Evolutionary conservation across 208 protist species (phyloP).

Genomic region (Trypanosomatidae sp.): DNA sequence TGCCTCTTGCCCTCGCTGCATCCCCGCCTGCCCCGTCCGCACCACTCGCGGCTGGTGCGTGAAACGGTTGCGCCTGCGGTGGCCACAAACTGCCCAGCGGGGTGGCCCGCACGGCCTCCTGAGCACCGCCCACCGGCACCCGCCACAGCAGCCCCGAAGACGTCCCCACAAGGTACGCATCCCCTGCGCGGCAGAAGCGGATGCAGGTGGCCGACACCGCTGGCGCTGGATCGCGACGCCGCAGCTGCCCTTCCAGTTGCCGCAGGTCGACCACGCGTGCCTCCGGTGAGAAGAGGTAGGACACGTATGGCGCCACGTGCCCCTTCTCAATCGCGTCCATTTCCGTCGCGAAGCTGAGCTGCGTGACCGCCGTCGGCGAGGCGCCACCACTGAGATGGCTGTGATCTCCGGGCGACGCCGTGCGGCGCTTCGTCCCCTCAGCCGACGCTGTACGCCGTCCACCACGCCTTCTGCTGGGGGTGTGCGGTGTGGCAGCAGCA

Average conservation of each 20-base stretch:
- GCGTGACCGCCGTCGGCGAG: slow-evolving; percentile 9
- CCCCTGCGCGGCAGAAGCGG: slow-evolving; percentile 36
- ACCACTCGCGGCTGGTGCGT: no score
- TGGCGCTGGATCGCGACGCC: slow-evolving; percentile 3
- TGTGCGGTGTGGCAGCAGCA: neutral
- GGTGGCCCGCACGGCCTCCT: slow-evolving; percentile 20
- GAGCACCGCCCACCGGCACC: slow-evolving; percentile 19
- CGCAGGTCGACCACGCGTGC: slow-evolving; percentile 40
- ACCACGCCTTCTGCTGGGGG: no score
- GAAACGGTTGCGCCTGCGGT: slow-evolving; percentile 3
- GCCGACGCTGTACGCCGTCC: no score
- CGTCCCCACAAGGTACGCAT: slow-evolving; percentile 55
- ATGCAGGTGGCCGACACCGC: slow-evolving; percentile 36
- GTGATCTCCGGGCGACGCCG: neutral
- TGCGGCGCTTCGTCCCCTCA: neutral
- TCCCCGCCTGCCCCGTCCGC: no score
- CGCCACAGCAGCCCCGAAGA: slow-evolving; percentile 44
- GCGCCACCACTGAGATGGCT: neutral
- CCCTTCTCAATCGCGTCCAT: slow-evolving; percentile 40
- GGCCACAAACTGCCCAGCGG: slow-evolving; percentile 36
- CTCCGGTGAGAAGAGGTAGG: slow-evolving; percentile 58
- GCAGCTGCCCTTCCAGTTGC: slow-evolving; percentile 14
- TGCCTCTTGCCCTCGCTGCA: no score
- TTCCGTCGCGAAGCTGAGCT: slow-evolving; percentile 23
- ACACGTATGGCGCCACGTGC: slow-evolving; percentile 29